These are phyloP conservation scores for Sordaria brevicollis DNA, from an alignment of 495 filamentous ascomycete species.

Conservation along the genomic window DNA sequence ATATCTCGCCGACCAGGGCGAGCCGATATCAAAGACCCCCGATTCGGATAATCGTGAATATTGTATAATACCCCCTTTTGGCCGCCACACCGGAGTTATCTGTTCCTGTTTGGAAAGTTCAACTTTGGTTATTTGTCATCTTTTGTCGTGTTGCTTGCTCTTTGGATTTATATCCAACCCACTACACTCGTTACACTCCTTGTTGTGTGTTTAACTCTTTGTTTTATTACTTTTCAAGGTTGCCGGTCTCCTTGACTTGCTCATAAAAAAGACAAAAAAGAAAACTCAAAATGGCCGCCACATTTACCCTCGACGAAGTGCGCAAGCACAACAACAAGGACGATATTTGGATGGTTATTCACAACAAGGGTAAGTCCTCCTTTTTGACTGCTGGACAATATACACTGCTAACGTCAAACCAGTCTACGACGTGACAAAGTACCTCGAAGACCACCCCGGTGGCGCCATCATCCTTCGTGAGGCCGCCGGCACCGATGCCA, in stretches of 20 bases:
- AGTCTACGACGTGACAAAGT: constrained; percentile 53
- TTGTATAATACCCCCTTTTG: not conserved
- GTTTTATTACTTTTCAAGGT: not conserved
- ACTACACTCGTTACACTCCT: not conserved
- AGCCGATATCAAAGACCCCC: not conserved
- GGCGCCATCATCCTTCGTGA: constrained; percentile 44
- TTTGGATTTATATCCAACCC: not conserved
- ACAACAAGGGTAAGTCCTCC: constrained; percentile 36
- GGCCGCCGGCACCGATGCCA: constrained; percentile 48
- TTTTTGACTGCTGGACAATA: too few species aligned
- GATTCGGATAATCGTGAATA: not conserved
- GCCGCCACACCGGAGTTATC: not conserved
- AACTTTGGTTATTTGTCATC: not conserved
- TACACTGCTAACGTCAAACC: not conserved
- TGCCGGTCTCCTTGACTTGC: not conserved
- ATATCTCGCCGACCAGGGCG: not conserved
- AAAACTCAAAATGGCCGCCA: constrained; percentile 5
- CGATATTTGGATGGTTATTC: constrained; percentile 49
- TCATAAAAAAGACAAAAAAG: not conserved
- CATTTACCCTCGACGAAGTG: constrained; percentile 36
- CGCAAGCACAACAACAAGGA: constrained; percentile 43
- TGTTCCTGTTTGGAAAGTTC: not conserved
- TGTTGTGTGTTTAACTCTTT: not conserved
- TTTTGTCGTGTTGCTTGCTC: not conserved
- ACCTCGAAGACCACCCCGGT: constrained; percentile 50